Conservation (phyloP, 306 rosid species). For the Prunus salicina region DNA sequence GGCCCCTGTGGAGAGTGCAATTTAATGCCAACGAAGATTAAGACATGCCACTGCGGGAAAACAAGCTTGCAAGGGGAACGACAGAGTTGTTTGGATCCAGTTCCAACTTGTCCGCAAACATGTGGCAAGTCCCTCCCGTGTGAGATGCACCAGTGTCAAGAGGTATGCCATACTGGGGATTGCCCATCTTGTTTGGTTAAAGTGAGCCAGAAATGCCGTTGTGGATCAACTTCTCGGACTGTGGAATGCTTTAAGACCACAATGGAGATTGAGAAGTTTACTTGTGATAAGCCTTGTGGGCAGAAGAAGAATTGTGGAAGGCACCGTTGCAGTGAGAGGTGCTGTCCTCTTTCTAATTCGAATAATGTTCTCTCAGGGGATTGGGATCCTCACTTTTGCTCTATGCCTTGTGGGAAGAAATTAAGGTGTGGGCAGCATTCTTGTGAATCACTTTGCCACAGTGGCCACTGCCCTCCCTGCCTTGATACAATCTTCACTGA, state of each 20-base stretch:
- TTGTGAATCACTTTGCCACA: slow-evolving; percentile 80
- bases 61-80: slow-evolving; percentile 68
- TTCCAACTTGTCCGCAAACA: slow-evolving; percentile 72
- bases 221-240: slow-evolving; percentile 61
- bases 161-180: slow-evolving; percentile 69
- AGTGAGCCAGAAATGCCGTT: slow-evolving; percentile 78
- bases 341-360: slow-evolving; percentile 72
- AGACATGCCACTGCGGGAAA: slow-evolving; percentile 84
- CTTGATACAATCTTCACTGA: slow-evolving; percentile 89
- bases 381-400: slow-evolving; percentile 92
- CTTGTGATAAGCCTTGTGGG: slow-evolving; percentile 86
- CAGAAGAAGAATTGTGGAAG: slow-evolving; percentile 89
- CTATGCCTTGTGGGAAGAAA: slow-evolving; percentile 80
- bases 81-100: slow-evolving; percentile 69
- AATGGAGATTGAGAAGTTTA: slow-evolving; percentile 43
- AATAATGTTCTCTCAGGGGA: slow-evolving; percentile 34
- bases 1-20: slow-evolving; percentile 70
- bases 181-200: slow-evolving; percentile 72
- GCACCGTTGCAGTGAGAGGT: slow-evolving; percentile 83
- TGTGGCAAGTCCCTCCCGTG: slow-evolving; percentile 68
- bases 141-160: slow-evolving; percentile 59
- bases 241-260: slow-evolving; percentile 74
- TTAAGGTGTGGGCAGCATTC: slow-evolving; percentile 89
- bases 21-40: slow-evolving; percentile 57
- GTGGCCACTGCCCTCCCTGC: slow-evolving; percentile 94